Conservation (phyloP, 1,284 basidiomycete species). For the Trametes hirsuta region DNA sequence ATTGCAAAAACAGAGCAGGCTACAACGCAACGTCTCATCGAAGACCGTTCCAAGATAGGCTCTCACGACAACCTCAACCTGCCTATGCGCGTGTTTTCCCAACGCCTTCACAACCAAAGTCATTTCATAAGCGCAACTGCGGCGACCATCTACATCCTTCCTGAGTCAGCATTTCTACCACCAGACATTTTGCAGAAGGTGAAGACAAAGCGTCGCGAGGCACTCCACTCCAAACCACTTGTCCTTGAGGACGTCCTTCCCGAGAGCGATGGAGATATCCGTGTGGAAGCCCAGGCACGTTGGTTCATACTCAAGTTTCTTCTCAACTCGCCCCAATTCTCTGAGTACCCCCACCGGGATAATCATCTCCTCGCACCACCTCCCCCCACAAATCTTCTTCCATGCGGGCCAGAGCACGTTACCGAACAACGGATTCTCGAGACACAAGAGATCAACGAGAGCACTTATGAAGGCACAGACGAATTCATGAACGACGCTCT, state of each 20-base stretch:
- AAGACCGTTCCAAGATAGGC: conserved; percentile 30
- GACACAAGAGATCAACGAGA: conserved; percentile 21
- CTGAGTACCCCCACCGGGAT: not conserved
- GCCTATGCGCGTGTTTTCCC: conserved; percentile 27
- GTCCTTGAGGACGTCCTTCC: too few species aligned
- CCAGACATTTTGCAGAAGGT: conserved; percentile 7
- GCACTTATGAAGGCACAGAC: conserved; percentile 28
- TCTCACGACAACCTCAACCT: conserved; percentile 44
- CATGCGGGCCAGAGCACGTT: not conserved
- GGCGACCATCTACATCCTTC: conserved; percentile 35
- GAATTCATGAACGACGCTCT: conserved; percentile 6
- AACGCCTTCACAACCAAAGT: conserved; percentile 37
- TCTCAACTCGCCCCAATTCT: conserved; percentile 8
- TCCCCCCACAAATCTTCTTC: not conserved
- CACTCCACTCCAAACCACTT: too few species aligned
- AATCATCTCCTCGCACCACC: not conserved
- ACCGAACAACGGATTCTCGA: conserved; percentile 22
- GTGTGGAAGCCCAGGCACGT: not conserved
- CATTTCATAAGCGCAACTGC: conserved; percentile 42
- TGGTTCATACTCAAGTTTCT: conserved; percentile 10
- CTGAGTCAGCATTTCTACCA: not conserved
- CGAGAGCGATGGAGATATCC: not conserved
- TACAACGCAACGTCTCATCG: conserved; percentile 16
- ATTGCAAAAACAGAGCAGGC: not conserved
- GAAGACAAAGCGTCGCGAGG: not conserved